Evolutionary conservation across 1,284 basidiomycete genomes (phyloP).

Genomic region (Boletellus deceptivus): DNA sequence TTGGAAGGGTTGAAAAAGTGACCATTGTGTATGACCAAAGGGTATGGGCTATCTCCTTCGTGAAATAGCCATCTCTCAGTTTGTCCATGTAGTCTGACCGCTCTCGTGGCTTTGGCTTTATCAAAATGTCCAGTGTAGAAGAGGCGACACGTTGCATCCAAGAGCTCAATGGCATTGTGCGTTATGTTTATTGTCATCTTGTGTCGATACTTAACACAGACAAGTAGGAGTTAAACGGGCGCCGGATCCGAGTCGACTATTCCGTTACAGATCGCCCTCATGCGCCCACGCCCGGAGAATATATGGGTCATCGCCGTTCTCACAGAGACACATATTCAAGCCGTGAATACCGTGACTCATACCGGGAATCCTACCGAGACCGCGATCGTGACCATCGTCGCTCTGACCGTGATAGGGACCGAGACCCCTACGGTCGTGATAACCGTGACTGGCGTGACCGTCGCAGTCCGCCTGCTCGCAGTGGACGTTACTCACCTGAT

Average conservation of each 20-base stretch:
- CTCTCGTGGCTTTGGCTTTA: slow-evolving; percentile 97
- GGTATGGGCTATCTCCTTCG: slow-evolving; percentile 51
- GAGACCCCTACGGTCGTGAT: slow-evolving; percentile 57
- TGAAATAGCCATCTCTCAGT: slow-evolving; percentile 12
- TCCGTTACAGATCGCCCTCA: slow-evolving; percentile 93
- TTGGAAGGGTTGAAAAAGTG: slow-evolving; percentile 92
- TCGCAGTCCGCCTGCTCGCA: slow-evolving; percentile 64
- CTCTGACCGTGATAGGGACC: slow-evolving; percentile 53
- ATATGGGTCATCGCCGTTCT: slow-evolving; percentile 88
- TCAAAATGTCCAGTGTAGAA: slow-evolving; percentile 86
- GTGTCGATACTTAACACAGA: slow-evolving; percentile 11
- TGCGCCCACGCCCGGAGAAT: slow-evolving; percentile 95
- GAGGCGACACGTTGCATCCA: slow-evolving; percentile 88
- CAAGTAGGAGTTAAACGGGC: slow-evolving; percentile 85
- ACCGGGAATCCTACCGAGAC: slow-evolving; percentile 50
- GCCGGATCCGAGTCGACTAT: slow-evolving; percentile 95
- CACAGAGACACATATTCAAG: slow-evolving; percentile 52
- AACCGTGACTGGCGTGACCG: slow-evolving; percentile 58
- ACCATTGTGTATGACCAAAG: slow-evolving; percentile 99
- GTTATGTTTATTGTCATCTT: slow-evolving; percentile 32
- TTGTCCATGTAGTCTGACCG: slow-evolving; percentile 72
- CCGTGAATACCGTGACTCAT: slow-evolving; percentile 45
- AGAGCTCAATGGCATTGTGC: slow-evolving; percentile 88
- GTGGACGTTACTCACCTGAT: slow-evolving; percentile 70
- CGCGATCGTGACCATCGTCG: slow-evolving; percentile 51